A percentile compares a stretch with the other conserved stretches of the same genome.
Evolutionary conservation across 257 asterid species (phyloP).

Genomic region (Cynanchum wilfordii): DNA sequence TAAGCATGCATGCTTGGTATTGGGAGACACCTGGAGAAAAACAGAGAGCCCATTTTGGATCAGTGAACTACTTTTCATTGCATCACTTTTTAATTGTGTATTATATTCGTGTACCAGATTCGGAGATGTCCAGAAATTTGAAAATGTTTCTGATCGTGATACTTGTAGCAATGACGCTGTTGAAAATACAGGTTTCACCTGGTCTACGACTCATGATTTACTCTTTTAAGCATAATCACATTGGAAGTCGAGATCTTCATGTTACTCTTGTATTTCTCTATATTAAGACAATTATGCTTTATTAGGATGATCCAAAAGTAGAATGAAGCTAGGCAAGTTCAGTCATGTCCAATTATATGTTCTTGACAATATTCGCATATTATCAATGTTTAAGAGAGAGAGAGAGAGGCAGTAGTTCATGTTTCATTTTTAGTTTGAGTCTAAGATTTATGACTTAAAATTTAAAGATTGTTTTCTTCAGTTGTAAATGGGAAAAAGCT

Average conservation of each 20-base stretch:
- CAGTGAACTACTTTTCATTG: not conserved
- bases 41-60: not conserved
- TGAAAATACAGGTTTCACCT: constrained; percentile 4
- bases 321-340: not conserved
- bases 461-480: not conserved
- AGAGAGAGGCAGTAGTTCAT: not conserved
- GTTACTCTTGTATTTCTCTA: not conserved
- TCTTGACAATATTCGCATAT: not conserved
- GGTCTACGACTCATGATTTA: not conserved
- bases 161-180: constrained; percentile 2
- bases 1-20: not conserved
- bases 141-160: constrained; percentile 6
- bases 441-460: not conserved
- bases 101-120: constrained; percentile 11
- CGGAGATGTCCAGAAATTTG: constrained; percentile 13
- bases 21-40: not conserved
- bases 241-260: not conserved
- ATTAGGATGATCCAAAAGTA: not conserved
- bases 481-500: not conserved
- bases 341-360: not conserved
- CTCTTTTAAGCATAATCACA: not conserved
- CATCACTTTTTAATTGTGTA: not conserved
- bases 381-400: not conserved
- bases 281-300: constrained; percentile 32
- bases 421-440: not conserved